These are phyloP conservation scores for Exserohilum rostratum DNA, from an alignment of 2,329 filamentous ascomycete species.

Conservation along the genomic window DNA sequence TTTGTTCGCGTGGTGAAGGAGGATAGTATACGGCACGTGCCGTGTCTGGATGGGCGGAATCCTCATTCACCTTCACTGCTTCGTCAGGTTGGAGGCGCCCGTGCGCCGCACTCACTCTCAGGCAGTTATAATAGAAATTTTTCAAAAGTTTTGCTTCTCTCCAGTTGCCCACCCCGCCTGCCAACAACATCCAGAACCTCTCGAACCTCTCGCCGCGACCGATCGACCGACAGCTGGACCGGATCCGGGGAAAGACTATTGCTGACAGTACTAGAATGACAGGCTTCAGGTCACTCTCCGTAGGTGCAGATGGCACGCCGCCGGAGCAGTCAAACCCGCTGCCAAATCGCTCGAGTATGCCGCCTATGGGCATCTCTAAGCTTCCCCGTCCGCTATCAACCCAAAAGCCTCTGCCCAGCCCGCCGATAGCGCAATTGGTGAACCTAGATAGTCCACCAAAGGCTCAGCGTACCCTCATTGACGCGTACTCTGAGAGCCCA, in stretches of 20 bases:
- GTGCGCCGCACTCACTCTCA: constrained; percentile 1
- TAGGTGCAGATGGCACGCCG: constrained; percentile 21
- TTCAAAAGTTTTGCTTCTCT: background rate
- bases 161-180: background rate
- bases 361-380: constrained; percentile 26
- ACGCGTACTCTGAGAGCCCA: constrained; percentile 46
- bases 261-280: constrained; percentile 18
- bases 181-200: too few species aligned
- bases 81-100: background rate
- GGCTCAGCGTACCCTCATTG: constrained; percentile 47
- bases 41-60: background rate
- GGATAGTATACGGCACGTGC: background rate
- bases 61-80: constrained; percentile 18
- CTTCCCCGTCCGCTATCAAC: constrained; percentile 37
- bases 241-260: constrained; percentile 3
- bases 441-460: constrained; percentile 43
- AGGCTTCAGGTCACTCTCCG: background rate
- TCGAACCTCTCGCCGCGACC: background rate
- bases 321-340: constrained; percentile 5
- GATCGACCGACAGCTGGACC: constrained; percentile 7
- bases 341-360: background rate
- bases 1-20: background rate
- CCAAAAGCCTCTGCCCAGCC: constrained; percentile 50
- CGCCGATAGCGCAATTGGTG: constrained; percentile 43
- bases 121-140: constrained; percentile 3